phyloP scores from a whole-genome alignment of 371 early-diverging fungal genomes.

The Blakeslea trispora region DNA sequence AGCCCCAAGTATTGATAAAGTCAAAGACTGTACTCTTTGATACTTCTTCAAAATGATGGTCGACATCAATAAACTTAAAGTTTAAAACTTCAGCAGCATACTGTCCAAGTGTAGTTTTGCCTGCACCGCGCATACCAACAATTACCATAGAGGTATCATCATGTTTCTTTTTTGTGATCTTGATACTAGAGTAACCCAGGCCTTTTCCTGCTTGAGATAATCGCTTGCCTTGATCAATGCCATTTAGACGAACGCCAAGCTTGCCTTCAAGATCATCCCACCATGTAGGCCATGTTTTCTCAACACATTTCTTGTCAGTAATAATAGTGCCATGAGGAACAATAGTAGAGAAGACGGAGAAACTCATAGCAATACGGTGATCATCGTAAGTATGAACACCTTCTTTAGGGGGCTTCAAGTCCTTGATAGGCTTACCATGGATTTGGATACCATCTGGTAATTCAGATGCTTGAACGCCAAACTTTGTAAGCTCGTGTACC shows the following conservation, averaged over 20 bases:
- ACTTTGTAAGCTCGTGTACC: constrained; percentile 88
- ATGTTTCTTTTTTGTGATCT: constrained; percentile 11
- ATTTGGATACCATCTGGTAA: constrained; percentile 91
- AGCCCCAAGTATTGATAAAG: constrained; percentile 78
- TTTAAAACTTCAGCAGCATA: constrained; percentile 70
- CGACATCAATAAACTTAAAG: constrained; percentile 86
- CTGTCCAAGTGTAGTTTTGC: constrained; percentile 89
- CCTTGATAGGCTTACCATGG: constrained; percentile 65
- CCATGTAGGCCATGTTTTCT: constrained; percentile 98
- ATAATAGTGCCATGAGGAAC: constrained; percentile 78
- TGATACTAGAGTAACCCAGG: constrained; percentile 24
- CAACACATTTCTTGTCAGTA: constrained; percentile 93
- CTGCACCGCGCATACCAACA: constrained; percentile 97
- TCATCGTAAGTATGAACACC: constrained; percentile 94
- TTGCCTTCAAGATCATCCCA: constrained; percentile 90
- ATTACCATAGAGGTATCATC: constrained; percentile 72
- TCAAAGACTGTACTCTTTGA: constrained; percentile 75
- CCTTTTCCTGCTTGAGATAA: constrained; percentile 38
- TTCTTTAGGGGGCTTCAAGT: constrained; percentile 59
- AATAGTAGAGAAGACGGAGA: constrained; percentile 82
- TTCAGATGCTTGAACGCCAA: constrained; percentile 86
- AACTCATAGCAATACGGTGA: constrained; percentile 97
- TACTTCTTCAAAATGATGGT: constrained; percentile 75
- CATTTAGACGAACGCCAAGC: constrained; percentile 72
- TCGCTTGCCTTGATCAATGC: constrained; percentile 67